These are phyloP conservation scores for Acanthamoeba healyi DNA, from an alignment of 208 protist genomes.

Conservation along the genomic window DNA sequence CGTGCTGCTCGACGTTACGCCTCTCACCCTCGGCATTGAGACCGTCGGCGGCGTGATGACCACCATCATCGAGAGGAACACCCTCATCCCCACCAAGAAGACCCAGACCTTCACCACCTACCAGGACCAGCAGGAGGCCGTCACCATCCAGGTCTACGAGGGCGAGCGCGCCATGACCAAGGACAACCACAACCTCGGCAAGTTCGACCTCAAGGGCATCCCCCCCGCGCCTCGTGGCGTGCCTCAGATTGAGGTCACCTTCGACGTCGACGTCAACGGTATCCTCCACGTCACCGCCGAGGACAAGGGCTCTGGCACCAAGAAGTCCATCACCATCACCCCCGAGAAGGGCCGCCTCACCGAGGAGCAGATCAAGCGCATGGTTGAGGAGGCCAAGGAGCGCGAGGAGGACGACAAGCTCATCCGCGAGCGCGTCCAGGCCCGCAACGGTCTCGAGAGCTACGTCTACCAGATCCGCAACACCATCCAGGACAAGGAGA, in stretches of 20 bases:
- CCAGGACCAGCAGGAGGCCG: constrained; percentile 94
- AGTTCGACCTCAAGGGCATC: constrained; percentile 98
- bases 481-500: constrained; percentile 82
- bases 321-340: constrained; percentile 94
- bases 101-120: constrained; percentile 97
- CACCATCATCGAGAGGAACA: constrained; percentile 94
- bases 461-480: constrained; percentile 89
- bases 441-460: constrained; percentile 90
- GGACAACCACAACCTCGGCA: constrained; percentile 98
- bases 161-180: constrained; percentile 98
- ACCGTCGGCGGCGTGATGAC: constrained; percentile 97
- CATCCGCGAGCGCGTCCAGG: constrained; percentile 88
- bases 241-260: constrained; percentile 98
- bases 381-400: constrained; percentile 92
- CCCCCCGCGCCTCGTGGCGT: constrained; percentile 96
- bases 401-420: constrained; percentile 95
- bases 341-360: constrained; percentile 96
- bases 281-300: constrained; percentile 97
- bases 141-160: constrained; percentile 97
- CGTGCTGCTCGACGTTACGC: constrained; percentile 94
- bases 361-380: constrained; percentile 92
- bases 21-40: constrained; percentile 96
- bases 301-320: constrained; percentile 95
- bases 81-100: constrained; percentile 95
- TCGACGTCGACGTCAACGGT: constrained; percentile 98